phyloP scores from a whole-genome alignment of 2,329 filamentous ascomycete species.

The Calonectria montana region DNA sequence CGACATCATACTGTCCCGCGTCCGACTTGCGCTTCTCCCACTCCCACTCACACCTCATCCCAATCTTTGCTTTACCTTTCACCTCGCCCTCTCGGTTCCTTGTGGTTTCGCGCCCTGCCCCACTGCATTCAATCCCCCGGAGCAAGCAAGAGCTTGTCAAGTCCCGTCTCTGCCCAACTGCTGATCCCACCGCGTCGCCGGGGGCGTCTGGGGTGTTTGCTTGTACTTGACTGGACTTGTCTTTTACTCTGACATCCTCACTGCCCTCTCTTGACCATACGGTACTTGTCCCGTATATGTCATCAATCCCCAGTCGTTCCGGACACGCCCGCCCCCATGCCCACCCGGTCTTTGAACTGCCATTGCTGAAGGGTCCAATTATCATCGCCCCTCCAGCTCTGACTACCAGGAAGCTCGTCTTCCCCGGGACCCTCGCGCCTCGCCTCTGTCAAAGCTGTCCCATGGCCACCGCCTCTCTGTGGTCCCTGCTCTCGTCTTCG shows the following conservation, averaged over 20 bases:
- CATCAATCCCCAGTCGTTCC: slow-evolving; percentile 45
- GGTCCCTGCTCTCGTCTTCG: slow-evolving; percentile 51
- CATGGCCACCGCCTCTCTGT: slow-evolving; percentile 51
- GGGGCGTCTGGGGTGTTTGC: slow-evolving; percentile 32
- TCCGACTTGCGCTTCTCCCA: slow-evolving; percentile 39
- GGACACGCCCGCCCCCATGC: slow-evolving; percentile 47
- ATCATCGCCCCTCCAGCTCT: slow-evolving; percentile 43
- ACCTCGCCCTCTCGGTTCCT: slow-evolving; percentile 29
- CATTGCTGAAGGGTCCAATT: slow-evolving; percentile 46
- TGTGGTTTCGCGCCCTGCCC: slow-evolving; percentile 39
- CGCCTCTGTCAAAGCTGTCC: slow-evolving; percentile 44
- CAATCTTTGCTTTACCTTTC: slow-evolving; percentile 27
- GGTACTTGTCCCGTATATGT: slow-evolving; percentile 41
- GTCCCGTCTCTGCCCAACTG: slow-evolving; percentile 46
- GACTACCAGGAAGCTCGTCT: slow-evolving; percentile 45
- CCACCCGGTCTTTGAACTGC: slow-evolving; percentile 42
- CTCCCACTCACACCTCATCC: slow-evolving; percentile 22
- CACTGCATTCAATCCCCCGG: slow-evolving; percentile 37
- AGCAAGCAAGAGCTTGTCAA: slow-evolving; percentile 42
- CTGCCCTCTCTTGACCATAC: slow-evolving; percentile 35
- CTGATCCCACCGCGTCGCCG: slow-evolving; percentile 44
- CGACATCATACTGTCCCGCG: slow-evolving; percentile 41
- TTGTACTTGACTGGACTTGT: slow-evolving; percentile 27
- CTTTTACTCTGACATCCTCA: slow-evolving; percentile 34
- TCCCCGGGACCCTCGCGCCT: slow-evolving; percentile 42